Conservation (phyloP, 176 grass and related monocot genomes). For the Triticum turgidum region DNA sequence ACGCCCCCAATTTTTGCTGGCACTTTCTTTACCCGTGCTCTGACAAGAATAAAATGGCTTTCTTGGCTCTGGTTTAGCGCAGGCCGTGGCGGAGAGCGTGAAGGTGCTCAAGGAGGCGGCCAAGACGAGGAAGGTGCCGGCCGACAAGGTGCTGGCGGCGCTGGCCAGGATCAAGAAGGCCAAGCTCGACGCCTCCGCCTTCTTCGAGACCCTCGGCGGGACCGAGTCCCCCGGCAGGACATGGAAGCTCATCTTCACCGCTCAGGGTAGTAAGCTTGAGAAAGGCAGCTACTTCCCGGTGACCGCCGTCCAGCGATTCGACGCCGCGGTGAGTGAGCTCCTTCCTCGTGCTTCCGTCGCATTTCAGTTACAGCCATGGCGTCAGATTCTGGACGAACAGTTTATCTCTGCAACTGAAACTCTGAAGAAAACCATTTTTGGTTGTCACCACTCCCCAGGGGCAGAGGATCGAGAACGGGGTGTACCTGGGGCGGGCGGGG, state of each 20-base stretch:
- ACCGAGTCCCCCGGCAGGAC: constrained; percentile 86
- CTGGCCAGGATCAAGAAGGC: constrained; percentile 72
- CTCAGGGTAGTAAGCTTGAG: constrained; percentile 55
- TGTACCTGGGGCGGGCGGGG: constrained; percentile 68
- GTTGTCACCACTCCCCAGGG: constrained; percentile 19
- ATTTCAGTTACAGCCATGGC: not conserved
- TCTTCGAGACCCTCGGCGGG: constrained; percentile 82
- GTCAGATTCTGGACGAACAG: too few relatives aligned
- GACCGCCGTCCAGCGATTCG: constrained; percentile 84
- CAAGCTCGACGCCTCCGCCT: constrained; percentile 60
- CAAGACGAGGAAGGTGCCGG: constrained; percentile 75
- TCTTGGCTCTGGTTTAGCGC: constrained; percentile 26
- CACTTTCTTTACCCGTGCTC: not conserved
- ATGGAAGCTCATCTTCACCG: constrained; percentile 99
- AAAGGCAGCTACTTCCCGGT: constrained; percentile 89
- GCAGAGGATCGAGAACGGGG: constrained; percentile 85
- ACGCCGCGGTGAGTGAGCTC: constrained; percentile 68
- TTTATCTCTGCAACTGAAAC: not conserved
- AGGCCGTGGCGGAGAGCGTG: constrained; percentile 67
- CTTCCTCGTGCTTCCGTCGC: not conserved
- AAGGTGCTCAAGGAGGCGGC: constrained; percentile 82
- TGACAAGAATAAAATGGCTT: not conserved
- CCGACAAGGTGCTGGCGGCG: constrained; percentile 54
- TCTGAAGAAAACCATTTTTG: not conserved
- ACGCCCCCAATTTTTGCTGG: not conserved